Base-by-base conservation (phyloP, 2,329 filamentous ascomycete species). In the Chaetomium sp. region DNA sequence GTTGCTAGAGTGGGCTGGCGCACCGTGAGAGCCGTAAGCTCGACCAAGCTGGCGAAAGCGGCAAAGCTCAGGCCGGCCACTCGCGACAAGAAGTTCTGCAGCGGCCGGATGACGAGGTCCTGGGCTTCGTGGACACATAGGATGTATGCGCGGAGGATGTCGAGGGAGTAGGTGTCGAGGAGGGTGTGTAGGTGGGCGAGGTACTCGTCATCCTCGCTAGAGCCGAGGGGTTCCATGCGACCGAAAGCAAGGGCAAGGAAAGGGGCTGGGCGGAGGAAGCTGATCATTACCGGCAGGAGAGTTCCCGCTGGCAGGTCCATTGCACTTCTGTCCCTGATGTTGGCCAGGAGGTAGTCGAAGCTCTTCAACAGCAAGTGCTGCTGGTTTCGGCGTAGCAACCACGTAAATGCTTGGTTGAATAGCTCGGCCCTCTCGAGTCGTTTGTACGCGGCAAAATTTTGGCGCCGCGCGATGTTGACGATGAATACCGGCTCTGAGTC, bases 1-100 rank as follows among this genome's bases (percentile, higher is more conserved):
- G 54, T 32, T 12, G 59, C 59, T 5, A 65, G 45, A 36, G 72
- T 70, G 4, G 68, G 58, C 14, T 64, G 66, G 9, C 62, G 59
- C 9, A 70, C 63, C 1, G 66, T 65, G 12, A 72, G 59, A 19
- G 69, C 59, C 34, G 69, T 61, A 7, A 69, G 62, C 58, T 71
- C 66, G 12, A 72, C 64, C 3, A 72, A 55, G 6, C 64, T 60
- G 4, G 62, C 62, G 48, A 70, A 68, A 2, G 54, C 42, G 42
- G 63, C 50, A 3, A 69, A 52, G 3, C 67, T 59, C 9, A 71
- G 54, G 6, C 54, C 50, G 19, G 58, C 12, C 5, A 43, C 38
- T 36, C 49, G 38, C 40, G 63, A 70, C 9, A 71, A 52, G 27
- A 70, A 51, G 3, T 59, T 32, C 52, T 63, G 53, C 35, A 71